A percentile compares a stretch with the other conserved stretches of the same genome.
Conservation (phyloP, 371 early-diverging fungal species). For the Capillidium heterosporum region DNA sequence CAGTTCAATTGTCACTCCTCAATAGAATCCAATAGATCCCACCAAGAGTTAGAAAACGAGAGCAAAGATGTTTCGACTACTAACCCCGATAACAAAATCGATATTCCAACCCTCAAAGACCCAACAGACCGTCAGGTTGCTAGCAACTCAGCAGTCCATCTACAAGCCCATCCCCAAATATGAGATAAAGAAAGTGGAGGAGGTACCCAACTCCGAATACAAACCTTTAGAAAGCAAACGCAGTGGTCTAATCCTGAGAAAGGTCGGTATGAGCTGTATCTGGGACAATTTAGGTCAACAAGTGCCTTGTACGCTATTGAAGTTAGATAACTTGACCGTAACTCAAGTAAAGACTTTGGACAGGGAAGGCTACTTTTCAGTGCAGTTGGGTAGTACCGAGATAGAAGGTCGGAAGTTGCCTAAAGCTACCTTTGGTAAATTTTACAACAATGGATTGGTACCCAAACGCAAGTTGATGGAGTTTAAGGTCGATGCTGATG, state of each 20-base stretch:
- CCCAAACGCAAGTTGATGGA: conserved; percentile 63
- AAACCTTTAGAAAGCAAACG: conserved; percentile 18
- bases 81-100: too few relatives aligned
- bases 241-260: conserved; percentile 70
- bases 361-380: conserved; percentile 36
- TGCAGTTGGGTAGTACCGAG: conserved; percentile 68
- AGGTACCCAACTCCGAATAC: not conserved
- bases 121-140: too few relatives aligned
- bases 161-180: not conserved
- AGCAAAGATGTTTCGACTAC: too few relatives aligned
- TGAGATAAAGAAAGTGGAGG: not conserved
- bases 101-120: too few relatives aligned
- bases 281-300: conserved; percentile 87
- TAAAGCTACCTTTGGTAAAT: conserved; percentile 59
- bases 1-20: too few relatives aligned
- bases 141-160: too few relatives aligned
- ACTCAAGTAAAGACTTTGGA: conserved; percentile 38
- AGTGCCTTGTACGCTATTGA: conserved; percentile 79
- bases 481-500: conserved; percentile 74
- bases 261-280: conserved; percentile 85
- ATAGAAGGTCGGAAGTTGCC: conserved; percentile 36
- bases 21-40: too few relatives aligned
- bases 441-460: conserved; percentile 39
- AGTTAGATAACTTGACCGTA: conserved; percentile 57
- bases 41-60: too few relatives aligned